A percentile compares a stretch with the other conserved stretches of the same genome.
Evolutionary conservation across 352 stramenopile species (phyloP).

Genomic region (Phytophthora pini): DNA sequence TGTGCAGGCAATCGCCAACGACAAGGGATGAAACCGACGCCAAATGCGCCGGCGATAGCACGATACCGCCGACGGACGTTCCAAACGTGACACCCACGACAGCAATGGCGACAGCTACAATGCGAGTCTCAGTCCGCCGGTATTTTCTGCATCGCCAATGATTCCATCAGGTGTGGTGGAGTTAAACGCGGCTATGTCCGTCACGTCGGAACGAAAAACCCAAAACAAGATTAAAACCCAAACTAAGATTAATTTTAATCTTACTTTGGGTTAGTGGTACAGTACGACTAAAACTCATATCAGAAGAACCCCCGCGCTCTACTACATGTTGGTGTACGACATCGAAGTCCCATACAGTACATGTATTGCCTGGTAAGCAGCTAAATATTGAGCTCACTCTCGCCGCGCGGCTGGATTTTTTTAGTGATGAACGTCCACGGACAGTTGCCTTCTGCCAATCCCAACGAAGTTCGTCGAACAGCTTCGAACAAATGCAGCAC

Average conservation of each 20-base stretch:
- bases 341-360: too few relatives aligned
- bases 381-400: not conserved
- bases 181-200: not conserved
- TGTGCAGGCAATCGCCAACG: not conserved
- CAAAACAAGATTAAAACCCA: too few relatives aligned
- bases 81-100: slow-evolving; percentile 1
- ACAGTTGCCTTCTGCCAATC: slow-evolving; percentile 2
- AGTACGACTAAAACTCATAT: too few relatives aligned
- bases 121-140: not conserved
- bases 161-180: too few relatives aligned
- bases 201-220: slow-evolving; percentile 7
- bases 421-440: slow-evolving; percentile 1
- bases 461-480: slow-evolving; percentile 19
- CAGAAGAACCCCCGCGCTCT: too few relatives aligned
- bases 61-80: not conserved
- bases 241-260: too few relatives aligned
- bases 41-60: slow-evolving; percentile 1
- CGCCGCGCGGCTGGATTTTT: slow-evolving; percentile 23
- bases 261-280: too few relatives aligned
- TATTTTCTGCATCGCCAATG: too few relatives aligned
- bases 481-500: slow-evolving; percentile 25
- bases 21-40: not conserved
- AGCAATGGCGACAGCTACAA: slow-evolving; percentile 1
- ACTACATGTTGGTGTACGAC: too few relatives aligned
- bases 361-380: too few relatives aligned